A percentile compares a stretch with the other conserved stretches of the same genome.
Evolutionary conservation across 164 flowering plant genomes (phyloP).

Genomic region (grape (Vitis vinifera)): ASM3070453v1 NC_081805.1:23163001-23163500

Average conservation of each 20-base stretch:
- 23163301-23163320: too few relatives aligned
- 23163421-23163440: neutral
- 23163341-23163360: too few relatives aligned
- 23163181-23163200: slow-evolving; percentile 43
- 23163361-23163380: too few relatives aligned
- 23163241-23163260: slow-evolving; percentile 17
- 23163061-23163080: neutral
- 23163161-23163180: slow-evolving; percentile 25
- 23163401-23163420: too few relatives aligned
- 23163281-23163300: too few relatives aligned
- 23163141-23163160: neutral
- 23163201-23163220: slow-evolving; percentile 48
- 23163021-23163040: neutral
- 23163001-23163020: slow-evolving; percentile 13
- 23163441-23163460: slow-evolving; percentile 7
- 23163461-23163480: slow-evolving; percentile 1
- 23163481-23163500: too few relatives aligned
- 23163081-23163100: too few relatives aligned
- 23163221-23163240: slow-evolving; percentile 45
- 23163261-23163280: neutral
- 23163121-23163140: slow-evolving; percentile 22
- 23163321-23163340: too few relatives aligned
- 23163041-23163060: slow-evolving; percentile 1
- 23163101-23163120: slow-evolving; percentile 21
- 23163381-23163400: too few relatives aligned